phyloP scores from a whole-genome alignment of 441 rosid genomes.

The Croton laevigatus region DNA sequence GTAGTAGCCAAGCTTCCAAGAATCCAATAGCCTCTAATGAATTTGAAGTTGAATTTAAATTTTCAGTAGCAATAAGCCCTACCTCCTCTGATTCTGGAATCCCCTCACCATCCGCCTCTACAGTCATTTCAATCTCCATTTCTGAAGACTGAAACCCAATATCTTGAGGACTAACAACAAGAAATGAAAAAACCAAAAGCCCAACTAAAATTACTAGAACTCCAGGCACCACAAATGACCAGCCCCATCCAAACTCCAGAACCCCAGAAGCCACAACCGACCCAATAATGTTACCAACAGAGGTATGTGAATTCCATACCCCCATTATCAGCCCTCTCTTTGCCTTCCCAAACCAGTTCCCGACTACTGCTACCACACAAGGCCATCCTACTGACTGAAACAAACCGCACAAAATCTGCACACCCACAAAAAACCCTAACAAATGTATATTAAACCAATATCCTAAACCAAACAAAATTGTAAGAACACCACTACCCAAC shows the following conservation, averaged over 20 bases:
- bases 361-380: constrained; percentile 85
- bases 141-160: constrained; percentile 52
- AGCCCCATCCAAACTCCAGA: constrained; percentile 97
- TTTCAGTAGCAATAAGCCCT: constrained; percentile 34
- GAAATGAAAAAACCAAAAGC: constrained; percentile 55
- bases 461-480: constrained; percentile 68
- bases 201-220: constrained; percentile 59
- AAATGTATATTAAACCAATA: constrained; percentile 75
- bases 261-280: constrained; percentile 74
- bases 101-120: constrained; percentile 28
- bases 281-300: constrained; percentile 80
- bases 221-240: constrained; percentile 90
- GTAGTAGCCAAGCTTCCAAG: constrained; percentile 83
- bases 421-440: constrained; percentile 51
- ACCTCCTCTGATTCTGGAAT: constrained; percentile 50
- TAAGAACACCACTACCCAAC: constrained; percentile 81
- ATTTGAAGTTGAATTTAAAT: constrained; percentile 29
- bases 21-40: constrained; percentile 62
- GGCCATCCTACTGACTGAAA: constrained; percentile 97
- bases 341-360: constrained; percentile 90
- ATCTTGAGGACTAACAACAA: constrained; percentile 70
- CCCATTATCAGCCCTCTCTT: constrained; percentile 97
- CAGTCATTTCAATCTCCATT: constrained; percentile 56
- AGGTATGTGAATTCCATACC: constrained; percentile 85
- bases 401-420: constrained; percentile 77